Evolutionary conservation across 1,139 yeast species (phyloP), one percentile per base, ranked within the genome.

Genomic region (Protomyces macrosporus): DNA sequence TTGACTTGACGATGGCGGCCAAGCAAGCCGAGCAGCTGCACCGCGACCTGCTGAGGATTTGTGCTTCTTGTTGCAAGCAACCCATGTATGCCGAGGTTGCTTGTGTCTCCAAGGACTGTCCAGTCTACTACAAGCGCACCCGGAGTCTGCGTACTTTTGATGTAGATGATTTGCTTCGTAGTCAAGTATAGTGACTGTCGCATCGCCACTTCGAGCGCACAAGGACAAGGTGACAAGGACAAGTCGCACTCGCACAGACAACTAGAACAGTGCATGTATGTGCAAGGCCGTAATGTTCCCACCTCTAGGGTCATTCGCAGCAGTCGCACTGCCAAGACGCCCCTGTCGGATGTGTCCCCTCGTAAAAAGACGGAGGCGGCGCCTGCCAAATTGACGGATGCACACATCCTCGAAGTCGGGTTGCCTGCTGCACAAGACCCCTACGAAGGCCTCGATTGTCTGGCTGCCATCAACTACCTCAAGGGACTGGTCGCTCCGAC

Each of bases 41-140:
- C 12, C 51, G 62, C 30, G 77, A 75, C 40, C 66, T 76, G 12
- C 69, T 70, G 16, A 69, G 75, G 0, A 67, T 75, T 0, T 71
- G 78, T 55, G 69, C 72, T 9, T 65, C 74, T 54, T 75, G 78
- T 61, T 55, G 74, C 2, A 69, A 69, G 3, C 51, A 75, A 0
- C 67, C 71, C 32, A 12, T 50, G 12, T 60, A 39, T 64, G 75
- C 67, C 66, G 65, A 16, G 39, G 64, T 70, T 37, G 54, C 68
- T 1, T 81, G 84, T 67, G 68, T 67, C 1, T 79, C 81, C 42
- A 75, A 75, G 23, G 83, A 80, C 68, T 81, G 84, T 65, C 75
- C 79, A 1, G 69, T 79, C 14, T 80, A 72, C 66, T 81, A 74
- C 68, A 73, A 78, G 33, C 69, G 82, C 9, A n/a, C 42, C 32